Base-by-base conservation (phyloP, 129 eudicot species). In the Flaveria brownii region DNA sequence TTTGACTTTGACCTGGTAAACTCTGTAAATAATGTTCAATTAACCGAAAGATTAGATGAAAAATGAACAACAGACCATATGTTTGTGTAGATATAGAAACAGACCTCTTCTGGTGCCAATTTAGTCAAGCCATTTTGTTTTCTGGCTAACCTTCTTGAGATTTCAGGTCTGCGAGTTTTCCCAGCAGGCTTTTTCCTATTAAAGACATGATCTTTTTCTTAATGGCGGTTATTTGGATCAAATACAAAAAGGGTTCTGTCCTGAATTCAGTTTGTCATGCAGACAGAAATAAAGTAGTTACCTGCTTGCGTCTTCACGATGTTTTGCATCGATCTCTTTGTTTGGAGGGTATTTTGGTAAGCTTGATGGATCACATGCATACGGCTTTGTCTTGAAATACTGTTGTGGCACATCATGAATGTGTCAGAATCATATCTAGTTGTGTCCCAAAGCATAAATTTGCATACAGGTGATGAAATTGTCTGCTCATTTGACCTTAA, bases 271-370 rank as follows among this genome's bases (percentile, higher is more conserved):
- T 59, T 57, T 61, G 22, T 26, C 17, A 55, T 41, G 20, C 66
- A 25, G 50, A 70, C 9, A 60, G 57, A 18, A 69, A 47, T 60
- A 42, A 68, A 81, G 15, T n/a, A 51, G 52, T 63, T 78, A 93
- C 98, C 93, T 87, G 81, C 75, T 71, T 26, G 92, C 85, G 2
- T 93, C 97, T 81, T 93, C 98, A 2, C 90, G 93, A 71, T 87
- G 91, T 76, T 93, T 93, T 46, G 92, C 94, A 82, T 93, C 98
- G n/a, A 93, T 93, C 91, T 93, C 98, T 82, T 93, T 93, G 82
- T 90, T 93, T 18, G 98, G 98, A 45, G 91, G 90, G 85, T 90
- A 93, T 72, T 85, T 91, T 18, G 98, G 98, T 82, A 93, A 84
- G 80, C 89, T 91, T 81, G 91, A 93, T 9, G 98, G 98, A 60